Percentiles rank a stretch among this genome's conserved stretches.
Evolutionary conservation across 148 eudicot genomes (phyloP).

Genomic region (Nepenthes mirabilis): DNA sequence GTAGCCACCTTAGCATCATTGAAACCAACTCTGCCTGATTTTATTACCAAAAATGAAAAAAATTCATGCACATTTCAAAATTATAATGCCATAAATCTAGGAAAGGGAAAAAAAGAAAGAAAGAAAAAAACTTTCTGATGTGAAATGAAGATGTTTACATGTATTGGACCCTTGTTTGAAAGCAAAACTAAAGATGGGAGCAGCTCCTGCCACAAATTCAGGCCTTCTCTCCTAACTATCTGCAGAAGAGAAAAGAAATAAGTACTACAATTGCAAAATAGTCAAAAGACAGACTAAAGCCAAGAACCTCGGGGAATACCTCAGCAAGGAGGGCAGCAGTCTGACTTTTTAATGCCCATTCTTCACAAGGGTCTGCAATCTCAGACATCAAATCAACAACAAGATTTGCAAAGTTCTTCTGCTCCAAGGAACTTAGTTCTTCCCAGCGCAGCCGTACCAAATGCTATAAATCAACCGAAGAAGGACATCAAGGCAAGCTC

Average conservation of each 20-base stretch:
- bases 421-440: conserved; percentile 48
- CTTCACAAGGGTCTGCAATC: conserved; percentile 59
- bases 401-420: conserved; percentile 60
- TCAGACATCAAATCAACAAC: conserved; percentile 75
- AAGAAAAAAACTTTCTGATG: neutral
- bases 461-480: conserved; percentile 38
- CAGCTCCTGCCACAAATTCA: conserved; percentile 71
- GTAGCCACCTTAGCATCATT: conserved; percentile 98
- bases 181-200: conserved; percentile 66
- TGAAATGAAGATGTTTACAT: conserved; percentile 31
- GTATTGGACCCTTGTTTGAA: conserved; percentile 78
- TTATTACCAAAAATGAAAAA: conserved; percentile 2
- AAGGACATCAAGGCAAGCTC: conserved; percentile 6
- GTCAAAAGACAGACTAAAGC: neutral
- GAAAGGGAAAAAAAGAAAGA: neutral
- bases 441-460: conserved; percentile 94
- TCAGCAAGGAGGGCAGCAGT: conserved; percentile 94
- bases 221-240: conserved; percentile 93
- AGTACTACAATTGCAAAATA: neutral
- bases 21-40: conserved; percentile 85
- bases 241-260: conserved; percentile 19
- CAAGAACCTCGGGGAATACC: conserved; percentile 23
- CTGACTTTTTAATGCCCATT: conserved; percentile 94
- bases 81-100: neutral
- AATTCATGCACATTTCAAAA: neutral